phyloP scores from a whole-genome alignment of 2,329 filamentous ascomycete species.

The Alternaria tenuissima region DNA sequence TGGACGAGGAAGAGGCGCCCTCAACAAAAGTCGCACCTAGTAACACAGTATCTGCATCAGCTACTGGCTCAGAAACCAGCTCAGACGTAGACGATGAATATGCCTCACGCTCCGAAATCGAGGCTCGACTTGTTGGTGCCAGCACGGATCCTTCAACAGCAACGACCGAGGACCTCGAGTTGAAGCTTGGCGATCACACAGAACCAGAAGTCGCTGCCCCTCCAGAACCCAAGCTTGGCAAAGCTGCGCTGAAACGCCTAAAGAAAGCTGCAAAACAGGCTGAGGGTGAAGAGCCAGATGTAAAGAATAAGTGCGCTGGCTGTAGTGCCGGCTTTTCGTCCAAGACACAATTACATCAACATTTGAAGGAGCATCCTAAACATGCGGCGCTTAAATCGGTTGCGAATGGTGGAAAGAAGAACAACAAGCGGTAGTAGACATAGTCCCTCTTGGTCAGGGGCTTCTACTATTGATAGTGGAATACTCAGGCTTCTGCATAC shows the following conservation, averaged over 20 bases:
- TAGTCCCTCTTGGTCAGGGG: neutral
- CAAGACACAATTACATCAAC: constrained; percentile 75
- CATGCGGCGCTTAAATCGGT: constrained; percentile 65
- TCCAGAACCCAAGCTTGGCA: constrained; percentile 53
- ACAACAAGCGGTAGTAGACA: constrained; percentile 31
- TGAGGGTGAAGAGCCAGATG: constrained; percentile 32
- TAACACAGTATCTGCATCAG: neutral
- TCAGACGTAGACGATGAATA: constrained; percentile 47
- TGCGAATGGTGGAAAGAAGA: constrained; percentile 25
- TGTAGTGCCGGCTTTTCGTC: constrained; percentile 82
- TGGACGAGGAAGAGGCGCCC: constrained; percentile 24
- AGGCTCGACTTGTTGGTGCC: constrained; percentile 41
- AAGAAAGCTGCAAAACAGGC: constrained; percentile 56
- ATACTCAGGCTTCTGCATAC: neutral
- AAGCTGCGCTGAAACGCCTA: constrained; percentile 58
- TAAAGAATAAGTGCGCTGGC: constrained; percentile 74
- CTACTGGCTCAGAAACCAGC: constrained; percentile 2
- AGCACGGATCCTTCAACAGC: constrained; percentile 17
- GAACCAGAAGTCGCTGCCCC: constrained; percentile 6
- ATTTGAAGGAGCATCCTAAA: constrained; percentile 67
- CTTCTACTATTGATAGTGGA: neutral
- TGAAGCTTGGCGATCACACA: constrained; percentile 10
- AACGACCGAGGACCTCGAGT: constrained; percentile 11
- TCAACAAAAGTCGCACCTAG: neutral
- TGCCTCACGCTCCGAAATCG: constrained; percentile 47